Base-by-base conservation (phyloP, 352 stramenopile genomes). In the Globisporangium paroecandrum region DNA sequence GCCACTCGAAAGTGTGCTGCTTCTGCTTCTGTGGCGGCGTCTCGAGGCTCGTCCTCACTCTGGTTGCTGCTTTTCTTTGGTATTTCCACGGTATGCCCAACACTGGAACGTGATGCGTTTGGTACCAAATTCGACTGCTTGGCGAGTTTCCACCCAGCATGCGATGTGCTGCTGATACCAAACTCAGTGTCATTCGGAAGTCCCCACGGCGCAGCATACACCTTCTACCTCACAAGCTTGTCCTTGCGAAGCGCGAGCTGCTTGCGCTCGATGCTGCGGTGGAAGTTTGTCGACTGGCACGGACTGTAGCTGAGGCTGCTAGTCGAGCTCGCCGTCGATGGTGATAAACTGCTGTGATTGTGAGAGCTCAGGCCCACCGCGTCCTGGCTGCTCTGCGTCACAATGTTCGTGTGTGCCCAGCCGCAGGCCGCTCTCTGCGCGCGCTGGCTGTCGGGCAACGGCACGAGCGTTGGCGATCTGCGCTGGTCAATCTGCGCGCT, bases 401-500 rank as follows among this genome's bases (percentile, higher is more conserved):
- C 62, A n/a, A 93, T 67, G 27, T 85, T 83, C 0, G 81, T 91
- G 67, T 92, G 81, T 0, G 74, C 72, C 83, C 83, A 94, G 1
- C 85, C 85, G 38, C 84, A 93, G 1, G 78, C 79, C 24, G 91
- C 71, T 57, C 77, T 76, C 2, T 75, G 69, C 0, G 78, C 82
- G 13, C 68, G 64, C 57, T 92, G 77, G 8, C 75, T 72, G 15
- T 71, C 61, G 1, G 75, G 77, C 7, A 89, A 60, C 2, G 43
- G 18, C 5, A 91, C 64, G 2, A 47, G 58, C 38, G 75, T 73
- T 0, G 74, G 80, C 0, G 71, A 70, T 36, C 57, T 75, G 20
- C 77, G 69, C 57, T 77, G 82, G 47, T 77, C 75, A 9, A 85
- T 66, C 20, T 76, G 75, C 4, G 73, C 75, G 58, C 65, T 79